Evolutionary conservation across 371 early-diverging fungal species (phyloP), one percentile per base, ranked within the genome.

Genomic region (Mucor lusitanicus): DNA sequence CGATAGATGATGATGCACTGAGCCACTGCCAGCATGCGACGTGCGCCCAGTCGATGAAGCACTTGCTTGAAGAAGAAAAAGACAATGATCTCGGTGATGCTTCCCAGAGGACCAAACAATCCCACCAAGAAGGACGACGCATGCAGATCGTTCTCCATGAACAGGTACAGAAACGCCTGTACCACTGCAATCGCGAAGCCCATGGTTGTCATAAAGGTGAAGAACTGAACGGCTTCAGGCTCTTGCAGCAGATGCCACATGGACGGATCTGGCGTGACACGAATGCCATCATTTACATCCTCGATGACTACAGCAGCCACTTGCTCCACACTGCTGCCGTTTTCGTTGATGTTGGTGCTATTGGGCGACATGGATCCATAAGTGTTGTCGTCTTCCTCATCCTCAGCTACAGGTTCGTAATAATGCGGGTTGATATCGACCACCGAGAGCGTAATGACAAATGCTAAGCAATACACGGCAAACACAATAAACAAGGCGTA

Each of bases 21-120:
- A 1, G 71, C 69, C 1, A 57, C 39, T 9, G 73, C 59, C 35
- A 80, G 23, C 80, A 80, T 77, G 4, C 39, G 30, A 17, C 60
- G 55, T 6, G 74, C 39, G 8, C 80, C 80, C 23, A 80, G 32
- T 4, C 59, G 39, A 17, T 59, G 33, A 19, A 73, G 64, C 3
- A 71, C 79, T 59, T 77, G 54, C 46, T 77, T 77, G 11, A 75
- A 75, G 55, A 71, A 80, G 39, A 63, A 80, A 62, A 80, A 80
- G 7, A 67, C 71, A 21, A 75, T 54, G 25, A 80, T 28, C 61
- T 80, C 80, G 1, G 74, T 69, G 44, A 68, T 63, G 44, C 79
- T 76, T 35, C 76, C 74, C 11, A 79, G 50, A 3, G 79, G 79
- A 11, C 79, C 79, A 28, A 79, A 69, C 13, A 73, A 53, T 1